Base-by-base conservation (phyloP, 805 yeast genomes). In the Kodamaea restingae region DNA sequence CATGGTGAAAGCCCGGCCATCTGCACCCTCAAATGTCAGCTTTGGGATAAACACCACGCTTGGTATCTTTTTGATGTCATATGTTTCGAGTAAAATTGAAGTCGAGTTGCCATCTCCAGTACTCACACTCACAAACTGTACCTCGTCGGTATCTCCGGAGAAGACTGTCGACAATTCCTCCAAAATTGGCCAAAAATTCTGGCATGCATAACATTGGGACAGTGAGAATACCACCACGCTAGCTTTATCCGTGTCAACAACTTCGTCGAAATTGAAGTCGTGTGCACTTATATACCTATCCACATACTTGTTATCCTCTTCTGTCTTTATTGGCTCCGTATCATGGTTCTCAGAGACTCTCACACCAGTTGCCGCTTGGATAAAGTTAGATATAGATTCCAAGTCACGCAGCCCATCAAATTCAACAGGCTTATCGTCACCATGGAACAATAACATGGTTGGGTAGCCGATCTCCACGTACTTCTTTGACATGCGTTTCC, bases 391-490 rank as follows among this genome's bases (percentile, higher is more conserved):
- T 36, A 84, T 67, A 15, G 71, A 56, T 15, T 71, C 73, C 12
- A 71, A 48, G 29, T 70, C 73, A 48, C 90, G 69, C 18, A 60
- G 60, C 1, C 88, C 84, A 26, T 67, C 66, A 44, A 68, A 84
- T 40, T 73, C 80, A 22, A 73, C 55, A n/a, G 84, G 78, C 27
- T 73, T 60, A 14, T 64, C 57, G 30, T 63, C 62, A 12, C 75
- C 74, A 26, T 80, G 77, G 49, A 84, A 75, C 45, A 82, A 60
- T 47, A 70, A 70, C 39, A 86, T 55, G 28, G 81, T 75, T 3
- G 95, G 95, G 52, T 67, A 85, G 10, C 85, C 84, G 26, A 75
- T 63, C 29, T 77, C 58, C n/a, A 70, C 68, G 55, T 70, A 79
- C 49, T 70, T 65, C 41, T 65, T 67, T 18, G 75, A 67, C 58